Conservation (phyloP, 345 rosid genomes). For the Rhodamnia rubescens region DNA sequence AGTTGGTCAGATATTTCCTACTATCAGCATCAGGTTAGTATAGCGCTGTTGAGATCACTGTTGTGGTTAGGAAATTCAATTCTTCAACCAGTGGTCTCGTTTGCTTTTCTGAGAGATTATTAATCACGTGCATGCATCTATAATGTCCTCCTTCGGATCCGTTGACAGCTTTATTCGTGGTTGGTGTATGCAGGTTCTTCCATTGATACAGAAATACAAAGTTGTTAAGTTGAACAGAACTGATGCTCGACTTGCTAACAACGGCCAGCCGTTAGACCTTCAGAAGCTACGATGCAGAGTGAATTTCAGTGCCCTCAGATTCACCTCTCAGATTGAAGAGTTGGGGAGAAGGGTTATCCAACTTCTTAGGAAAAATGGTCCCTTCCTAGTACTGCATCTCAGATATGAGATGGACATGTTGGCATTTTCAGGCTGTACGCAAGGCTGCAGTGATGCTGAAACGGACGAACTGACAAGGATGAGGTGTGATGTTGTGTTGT, state of each 20-base stretch:
- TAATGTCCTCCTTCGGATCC: background rate
- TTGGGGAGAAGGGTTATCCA: constrained; percentile 29
- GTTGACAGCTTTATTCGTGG: background rate
- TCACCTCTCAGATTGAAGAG: constrained; percentile 26
- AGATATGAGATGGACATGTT: constrained; percentile 59
- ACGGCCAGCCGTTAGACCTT: constrained; percentile 23
- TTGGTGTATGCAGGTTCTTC: constrained; percentile 30
- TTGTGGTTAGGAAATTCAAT: background rate
- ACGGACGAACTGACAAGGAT: constrained; percentile 29
- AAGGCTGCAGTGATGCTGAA: constrained; percentile 32
- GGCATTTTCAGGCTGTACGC: constrained; percentile 42
- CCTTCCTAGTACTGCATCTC: constrained; percentile 43
- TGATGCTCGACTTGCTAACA: constrained; percentile 40
- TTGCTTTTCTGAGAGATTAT: background rate
- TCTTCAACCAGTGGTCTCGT: background rate
- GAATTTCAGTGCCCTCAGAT: constrained; percentile 28
- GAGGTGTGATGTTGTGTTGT: constrained; percentile 12
- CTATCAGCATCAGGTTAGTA: constrained; percentile 28
- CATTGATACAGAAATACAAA: constrained; percentile 14
- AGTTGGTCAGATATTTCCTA: constrained; percentile 57
- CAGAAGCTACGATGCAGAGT: constrained; percentile 40
- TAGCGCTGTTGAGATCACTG: background rate
- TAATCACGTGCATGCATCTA: background rate
- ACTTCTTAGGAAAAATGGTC: constrained; percentile 30
- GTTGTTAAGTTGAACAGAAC: constrained; percentile 31